phyloP scores from a whole-genome alignment of 371 early-diverging fungal species.

The Cokeromyces recurvatus region DNA sequence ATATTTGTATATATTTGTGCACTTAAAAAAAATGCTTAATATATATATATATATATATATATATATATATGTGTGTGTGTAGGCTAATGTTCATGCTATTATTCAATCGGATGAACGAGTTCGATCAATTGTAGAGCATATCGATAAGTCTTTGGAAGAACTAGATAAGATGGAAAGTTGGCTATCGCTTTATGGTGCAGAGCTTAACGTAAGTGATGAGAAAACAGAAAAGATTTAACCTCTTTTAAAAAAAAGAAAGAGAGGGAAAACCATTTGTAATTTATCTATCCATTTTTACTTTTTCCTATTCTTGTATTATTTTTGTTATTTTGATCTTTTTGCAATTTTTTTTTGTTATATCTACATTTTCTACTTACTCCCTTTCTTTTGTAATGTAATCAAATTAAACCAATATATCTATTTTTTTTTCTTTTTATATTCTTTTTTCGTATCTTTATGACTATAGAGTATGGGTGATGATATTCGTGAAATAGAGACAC shows the following conservation, averaged over 20 bases:
- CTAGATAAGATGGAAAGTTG: constrained; percentile 82
- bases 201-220: constrained; percentile 67
- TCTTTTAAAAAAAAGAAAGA: too few relatives aligned
- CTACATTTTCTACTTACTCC: too few relatives aligned
- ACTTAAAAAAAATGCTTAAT: too few relatives aligned
- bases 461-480: constrained; percentile 88
- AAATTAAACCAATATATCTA: neutral
- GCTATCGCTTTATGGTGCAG: constrained; percentile 80
- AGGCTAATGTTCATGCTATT: constrained; percentile 91
- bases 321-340: too few relatives aligned
- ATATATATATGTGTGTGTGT: neutral
- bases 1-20: too few relatives aligned
- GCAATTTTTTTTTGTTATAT: too few relatives aligned
- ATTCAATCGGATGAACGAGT: constrained; percentile 88
- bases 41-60: too few relatives aligned
- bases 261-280: too few relatives aligned
- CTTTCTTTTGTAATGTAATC: too few relatives aligned
- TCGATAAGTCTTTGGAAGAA: constrained; percentile 76
- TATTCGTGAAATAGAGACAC: constrained; percentile 89
- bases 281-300: too few relatives aligned
- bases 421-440: neutral
- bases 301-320: too few relatives aligned
- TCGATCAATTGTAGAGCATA: constrained; percentile 70
- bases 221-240: neutral
- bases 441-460: neutral